Evolutionary conservation across 495 filamentous ascomycete genomes (phyloP).

Genomic region (Sporormia fimetaria): DNA sequence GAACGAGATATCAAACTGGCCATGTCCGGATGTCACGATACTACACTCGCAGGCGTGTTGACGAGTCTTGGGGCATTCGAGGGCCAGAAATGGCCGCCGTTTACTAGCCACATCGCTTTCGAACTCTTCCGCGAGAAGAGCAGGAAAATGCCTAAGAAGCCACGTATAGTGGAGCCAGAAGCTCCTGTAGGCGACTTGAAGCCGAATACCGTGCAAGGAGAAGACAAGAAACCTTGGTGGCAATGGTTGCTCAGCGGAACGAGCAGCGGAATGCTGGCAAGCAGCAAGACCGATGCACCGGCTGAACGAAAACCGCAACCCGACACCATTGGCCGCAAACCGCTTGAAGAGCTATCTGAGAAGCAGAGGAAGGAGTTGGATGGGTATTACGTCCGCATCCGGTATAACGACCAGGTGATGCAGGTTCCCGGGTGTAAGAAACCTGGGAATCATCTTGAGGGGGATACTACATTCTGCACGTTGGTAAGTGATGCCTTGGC

Average conservation of each 20-base stretch:
- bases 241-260: slow-evolving; percentile 36
- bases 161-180: slow-evolving; percentile 2
- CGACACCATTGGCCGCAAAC: slow-evolving; percentile 42
- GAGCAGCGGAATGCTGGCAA: slow-evolving; percentile 1
- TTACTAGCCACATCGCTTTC: slow-evolving; percentile 80
- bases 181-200: slow-evolving; percentile 5
- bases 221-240: slow-evolving; percentile 37
- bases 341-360: slow-evolving; percentile 37
- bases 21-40: slow-evolving; percentile 87
- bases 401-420: slow-evolving; percentile 80
- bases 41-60: slow-evolving; percentile 72
- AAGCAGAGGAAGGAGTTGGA: slow-evolving; percentile 45
- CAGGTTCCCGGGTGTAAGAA: slow-evolving; percentile 68
- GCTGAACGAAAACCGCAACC: slow-evolving; percentile 15
- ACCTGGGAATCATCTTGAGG: slow-evolving; percentile 71
- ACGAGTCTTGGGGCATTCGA: slow-evolving; percentile 70
- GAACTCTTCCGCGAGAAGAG: slow-evolving; percentile 57
- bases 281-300: neutral
- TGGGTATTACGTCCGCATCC: slow-evolving; percentile 82
- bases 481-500: slow-evolving; percentile 42
- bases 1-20: slow-evolving; percentile 54
- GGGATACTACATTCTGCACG: slow-evolving; percentile 87
- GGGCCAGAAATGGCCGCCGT: slow-evolving; percentile 70
- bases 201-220: slow-evolving; percentile 1
- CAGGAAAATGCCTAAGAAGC: neutral